Conservation (phyloP, 306 rosid genomes). For the Sicyos edulis region DNA sequence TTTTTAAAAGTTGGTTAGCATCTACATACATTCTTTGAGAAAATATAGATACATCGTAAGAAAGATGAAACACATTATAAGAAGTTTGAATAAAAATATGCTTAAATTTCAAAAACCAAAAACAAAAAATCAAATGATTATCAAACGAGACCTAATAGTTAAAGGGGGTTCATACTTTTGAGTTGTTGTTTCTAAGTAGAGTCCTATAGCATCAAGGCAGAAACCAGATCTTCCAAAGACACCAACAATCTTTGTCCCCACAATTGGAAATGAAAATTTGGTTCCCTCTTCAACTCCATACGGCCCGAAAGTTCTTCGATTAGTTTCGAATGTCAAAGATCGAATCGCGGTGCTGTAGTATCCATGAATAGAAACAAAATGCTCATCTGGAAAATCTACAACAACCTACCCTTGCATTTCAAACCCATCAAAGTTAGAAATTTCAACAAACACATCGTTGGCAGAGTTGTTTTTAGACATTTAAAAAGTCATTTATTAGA, state of each 20-base stretch:
- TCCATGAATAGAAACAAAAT: constrained; percentile 3
- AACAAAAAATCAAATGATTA: too few relatives aligned
- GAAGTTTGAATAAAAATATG: too few relatives aligned
- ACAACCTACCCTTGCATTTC: not conserved
- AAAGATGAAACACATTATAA: too few relatives aligned
- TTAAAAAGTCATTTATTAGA: too few relatives aligned
- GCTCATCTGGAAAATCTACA: not conserved
- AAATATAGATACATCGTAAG: too few relatives aligned
- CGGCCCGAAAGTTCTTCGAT: constrained; percentile 2
- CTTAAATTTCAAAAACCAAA: too few relatives aligned
- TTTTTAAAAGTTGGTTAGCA: too few relatives aligned
- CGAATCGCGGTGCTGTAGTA: constrained; percentile 8
- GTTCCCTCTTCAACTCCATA: constrained; percentile 15
- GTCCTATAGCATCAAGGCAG: constrained; percentile 14
- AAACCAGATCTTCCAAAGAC: constrained; percentile 3
- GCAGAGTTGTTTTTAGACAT: not conserved
- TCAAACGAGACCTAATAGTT: too few relatives aligned
- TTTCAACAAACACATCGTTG: not conserved
- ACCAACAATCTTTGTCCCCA: not conserved
- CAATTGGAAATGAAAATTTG: not conserved
- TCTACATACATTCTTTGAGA: too few relatives aligned
- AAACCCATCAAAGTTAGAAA: not conserved
- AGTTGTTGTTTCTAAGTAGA: not conserved
- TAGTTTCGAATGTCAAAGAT: not conserved
- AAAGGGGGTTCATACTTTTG: not conserved